Base-by-base conservation (phyloP, 2,329 filamentous ascomycete genomes). In the Paecilomyces fulvus region DNA sequence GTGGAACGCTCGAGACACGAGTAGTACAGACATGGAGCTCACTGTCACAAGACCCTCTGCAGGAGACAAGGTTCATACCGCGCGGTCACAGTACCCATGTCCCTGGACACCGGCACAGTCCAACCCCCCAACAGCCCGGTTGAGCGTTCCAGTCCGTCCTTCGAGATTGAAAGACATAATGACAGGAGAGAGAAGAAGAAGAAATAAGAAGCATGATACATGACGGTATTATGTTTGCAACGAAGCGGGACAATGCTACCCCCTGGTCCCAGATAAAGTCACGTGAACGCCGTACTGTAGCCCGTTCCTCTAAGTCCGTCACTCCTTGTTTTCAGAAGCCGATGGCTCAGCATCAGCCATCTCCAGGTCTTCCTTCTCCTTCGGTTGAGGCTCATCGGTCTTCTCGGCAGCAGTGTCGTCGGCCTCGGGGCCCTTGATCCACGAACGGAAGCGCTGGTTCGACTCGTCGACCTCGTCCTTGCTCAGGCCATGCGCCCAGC, bases 401-500 rank as follows among this genome's bases (percentile, higher is more conserved):
- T 33, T 61, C 30, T 60, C 60, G 9, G 58, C 60, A n/a, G 55
- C 63, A 30, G 65, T 63, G 2, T 61, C 63, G 12, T 59, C 50
- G 6, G 53, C 12, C 55, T 64, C 60, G 14, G 63, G 21, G 2
- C 74, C 72, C 55, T 73, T 70, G 48, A 78, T 66, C 77, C 77
- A 79, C 17, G 71, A 74, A 20, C 75, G 73, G 67, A 79, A 79
- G 23, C 73, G 71, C 57, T 75, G 70, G 52, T 78, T 79, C 21
- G 72, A 69, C 58, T 73, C 72, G 31, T 78, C 76, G 30, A 80
- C 78, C 59, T 80, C 70, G 56, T 79, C 77, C 56, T 77, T 76
- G 62, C 73, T 75, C 30, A 79, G 65, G 23, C 75, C 75, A 55
- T 76, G 77, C 58, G 79, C 78, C 79, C 79, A 81, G 55, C 63